Evolutionary conservation across 768 basidiomycete species (phyloP).

Genomic region (Mycena olivaceomarginata): DNA sequence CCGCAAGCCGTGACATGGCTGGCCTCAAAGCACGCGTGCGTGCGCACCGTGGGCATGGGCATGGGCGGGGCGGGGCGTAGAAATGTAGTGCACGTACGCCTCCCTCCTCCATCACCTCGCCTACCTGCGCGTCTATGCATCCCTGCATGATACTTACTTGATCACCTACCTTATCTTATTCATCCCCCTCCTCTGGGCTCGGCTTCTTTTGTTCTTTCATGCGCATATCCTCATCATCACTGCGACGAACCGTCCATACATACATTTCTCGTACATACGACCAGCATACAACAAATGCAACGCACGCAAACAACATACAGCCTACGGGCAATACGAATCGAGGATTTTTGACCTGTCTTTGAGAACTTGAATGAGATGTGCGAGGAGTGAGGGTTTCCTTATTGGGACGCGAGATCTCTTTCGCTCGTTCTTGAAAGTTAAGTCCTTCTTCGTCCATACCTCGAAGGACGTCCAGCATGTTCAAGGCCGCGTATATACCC

Average conservation of each 20-base stretch:
- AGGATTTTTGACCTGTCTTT: no score
- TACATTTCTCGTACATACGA: slow-evolving; percentile 1
- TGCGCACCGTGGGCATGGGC: background rate
- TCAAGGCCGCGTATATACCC: no score
- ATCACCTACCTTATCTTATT: slow-evolving; percentile 13
- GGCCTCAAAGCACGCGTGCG: slow-evolving; percentile 6
- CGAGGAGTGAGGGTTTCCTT: no score
- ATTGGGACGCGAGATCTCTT: no score
- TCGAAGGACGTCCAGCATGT: no score
- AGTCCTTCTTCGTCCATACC: no score
- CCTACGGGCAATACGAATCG: no score
- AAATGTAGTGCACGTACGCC: slow-evolving; percentile 69
- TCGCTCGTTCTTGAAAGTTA: no score
- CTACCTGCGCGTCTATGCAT: slow-evolving; percentile 29
- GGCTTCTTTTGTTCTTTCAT: slow-evolving; percentile 9
- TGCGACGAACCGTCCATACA: slow-evolving; percentile 31
- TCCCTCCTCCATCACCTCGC: slow-evolving; percentile 39
- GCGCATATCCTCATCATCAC: slow-evolving; percentile 37
- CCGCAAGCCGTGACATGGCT: slow-evolving; percentile 31
- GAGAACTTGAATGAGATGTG: no score
- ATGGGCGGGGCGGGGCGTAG: slow-evolving; percentile 44
- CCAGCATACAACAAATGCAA: background rate
- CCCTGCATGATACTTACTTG: slow-evolving; percentile 19
- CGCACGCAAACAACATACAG: no score
- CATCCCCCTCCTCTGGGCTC: slow-evolving; percentile 18